phyloP scores from a whole-genome alignment of 176 grass and related monocot species.

The Typha latifolia region DNA sequence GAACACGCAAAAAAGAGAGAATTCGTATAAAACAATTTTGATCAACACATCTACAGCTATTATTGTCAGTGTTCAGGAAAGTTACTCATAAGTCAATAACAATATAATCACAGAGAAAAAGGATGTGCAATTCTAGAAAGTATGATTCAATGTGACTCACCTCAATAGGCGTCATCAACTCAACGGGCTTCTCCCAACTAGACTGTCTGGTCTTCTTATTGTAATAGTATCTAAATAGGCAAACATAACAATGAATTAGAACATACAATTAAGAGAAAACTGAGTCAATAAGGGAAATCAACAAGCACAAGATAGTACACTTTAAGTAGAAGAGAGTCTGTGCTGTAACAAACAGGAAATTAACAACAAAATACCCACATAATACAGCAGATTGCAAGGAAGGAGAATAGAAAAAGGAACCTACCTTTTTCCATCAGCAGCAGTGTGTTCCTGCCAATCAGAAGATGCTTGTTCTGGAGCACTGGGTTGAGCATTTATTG shows the following conservation, averaged over 20 bases:
- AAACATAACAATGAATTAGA: not conserved
- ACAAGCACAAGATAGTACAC: too few species aligned
- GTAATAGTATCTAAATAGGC: slow-evolving; percentile 68
- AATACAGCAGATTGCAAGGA: not conserved
- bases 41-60: slow-evolving; percentile 20
- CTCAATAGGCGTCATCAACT: slow-evolving; percentile 93
- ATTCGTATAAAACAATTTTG: slow-evolving; percentile 14
- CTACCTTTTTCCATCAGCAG: slow-evolving; percentile 80
- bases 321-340: too few species aligned
- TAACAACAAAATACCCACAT: slow-evolving; percentile 15
- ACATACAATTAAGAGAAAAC: not conserved
- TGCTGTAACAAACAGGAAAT: not conserved
- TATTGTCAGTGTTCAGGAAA: not conserved
- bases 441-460: slow-evolving; percentile 88
- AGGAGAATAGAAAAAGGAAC: slow-evolving; percentile 6
- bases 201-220: slow-evolving; percentile 98
- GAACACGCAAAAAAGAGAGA: slow-evolving; percentile 23
- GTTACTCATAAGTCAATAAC: slow-evolving; percentile 5
- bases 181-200: slow-evolving; percentile 91
- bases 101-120: slow-evolving; percentile 14
- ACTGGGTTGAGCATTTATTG: slow-evolving; percentile 49
- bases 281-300: slow-evolving; percentile 2
- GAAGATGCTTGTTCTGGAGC: slow-evolving; percentile 43
- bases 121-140: not conserved
- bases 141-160: slow-evolving; percentile 28